Conservation (phyloP, 495 filamentous ascomycete species). For the Neurospora discreta region DNA sequence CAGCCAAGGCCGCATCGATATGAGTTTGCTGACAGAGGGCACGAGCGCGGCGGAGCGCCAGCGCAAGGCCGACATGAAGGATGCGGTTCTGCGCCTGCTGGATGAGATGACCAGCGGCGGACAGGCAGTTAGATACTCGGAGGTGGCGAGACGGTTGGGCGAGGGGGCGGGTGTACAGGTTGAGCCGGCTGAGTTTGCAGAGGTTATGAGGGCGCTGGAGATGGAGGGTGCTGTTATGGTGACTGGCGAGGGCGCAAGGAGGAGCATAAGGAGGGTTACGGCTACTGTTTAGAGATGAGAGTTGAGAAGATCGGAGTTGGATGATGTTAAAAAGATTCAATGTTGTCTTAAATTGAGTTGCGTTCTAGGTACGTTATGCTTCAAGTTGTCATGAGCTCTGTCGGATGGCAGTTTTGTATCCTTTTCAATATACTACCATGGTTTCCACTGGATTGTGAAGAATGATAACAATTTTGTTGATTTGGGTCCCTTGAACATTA, state of each 20-base stretch:
- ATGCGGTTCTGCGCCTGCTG: conserved; percentile 56
- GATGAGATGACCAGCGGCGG: conserved; percentile 67
- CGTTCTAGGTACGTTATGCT: not conserved
- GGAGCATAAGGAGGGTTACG: conserved; percentile 67
- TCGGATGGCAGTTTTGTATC: not conserved
- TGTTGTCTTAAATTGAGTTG: not conserved
- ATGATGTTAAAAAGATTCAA: not conserved
- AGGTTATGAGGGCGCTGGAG: conserved; percentile 69
- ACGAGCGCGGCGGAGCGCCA: conserved; percentile 74
- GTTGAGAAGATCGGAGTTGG: not conserved
- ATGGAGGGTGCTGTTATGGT: conserved; percentile 75
- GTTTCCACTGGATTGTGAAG: not conserved
- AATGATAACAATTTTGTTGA: not conserved
- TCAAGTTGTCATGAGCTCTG: not conserved
- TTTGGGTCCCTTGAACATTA: not conserved
- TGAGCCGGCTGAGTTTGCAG: conserved; percentile 67
- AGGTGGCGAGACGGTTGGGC: conserved; percentile 59
- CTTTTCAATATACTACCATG: not conserved
- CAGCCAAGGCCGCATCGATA: conserved; percentile 88
- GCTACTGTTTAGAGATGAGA: conserved; percentile 19
- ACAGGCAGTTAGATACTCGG: conserved; percentile 60
- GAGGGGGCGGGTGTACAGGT: conserved; percentile 66
- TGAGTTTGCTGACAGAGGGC: conserved; percentile 88
- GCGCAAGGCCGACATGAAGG: conserved; percentile 74
- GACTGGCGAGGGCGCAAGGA: conserved; percentile 73